Conservation (phyloP, 352 stramenopile genomes). For the Phytophthora tentaculata region DNA sequence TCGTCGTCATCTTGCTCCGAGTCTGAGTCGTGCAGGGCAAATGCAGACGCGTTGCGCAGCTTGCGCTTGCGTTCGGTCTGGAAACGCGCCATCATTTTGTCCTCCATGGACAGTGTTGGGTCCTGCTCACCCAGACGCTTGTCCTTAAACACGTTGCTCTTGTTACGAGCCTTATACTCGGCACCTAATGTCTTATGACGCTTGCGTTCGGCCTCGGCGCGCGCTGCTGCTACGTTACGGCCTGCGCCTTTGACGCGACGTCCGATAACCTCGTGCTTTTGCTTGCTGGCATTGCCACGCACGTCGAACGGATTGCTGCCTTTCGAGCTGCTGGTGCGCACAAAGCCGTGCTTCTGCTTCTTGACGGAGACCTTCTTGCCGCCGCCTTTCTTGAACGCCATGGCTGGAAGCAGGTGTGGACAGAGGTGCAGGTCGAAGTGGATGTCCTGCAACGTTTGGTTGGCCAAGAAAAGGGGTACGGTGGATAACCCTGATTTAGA, state of each 20-base stretch:
- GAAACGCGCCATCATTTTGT: constrained; percentile 93
- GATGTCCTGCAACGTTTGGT: no score
- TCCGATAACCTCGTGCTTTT: constrained; percentile 93
- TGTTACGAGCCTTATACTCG: constrained; percentile 86
- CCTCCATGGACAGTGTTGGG: constrained; percentile 86
- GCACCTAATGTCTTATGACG: constrained; percentile 85
- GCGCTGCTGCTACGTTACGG: constrained; percentile 88
- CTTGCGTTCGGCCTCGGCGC: constrained; percentile 83
- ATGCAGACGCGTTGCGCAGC: constrained; percentile 75
- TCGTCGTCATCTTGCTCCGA: constrained; percentile 70
- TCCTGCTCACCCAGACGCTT: constrained; percentile 86
- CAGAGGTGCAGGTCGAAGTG: not conserved
- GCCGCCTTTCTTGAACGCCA: constrained; percentile 59
- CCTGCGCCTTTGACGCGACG: constrained; percentile 88
- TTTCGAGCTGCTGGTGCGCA: constrained; percentile 26
- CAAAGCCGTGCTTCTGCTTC: constrained; percentile 32
- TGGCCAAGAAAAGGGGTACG: no score
- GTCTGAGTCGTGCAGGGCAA: constrained; percentile 83
- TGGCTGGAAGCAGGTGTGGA: constrained; percentile 5
- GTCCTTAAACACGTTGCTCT: constrained; percentile 91
- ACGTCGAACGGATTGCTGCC: constrained; percentile 92
- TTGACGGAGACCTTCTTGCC: constrained; percentile 40
- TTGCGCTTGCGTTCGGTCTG: constrained; percentile 90
- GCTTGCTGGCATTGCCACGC: constrained; percentile 75
- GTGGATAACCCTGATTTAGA: no score